Conservation (phyloP, 2,329 filamentous ascomycete genomes). For the Fusarium cyanostomum region DNA sequence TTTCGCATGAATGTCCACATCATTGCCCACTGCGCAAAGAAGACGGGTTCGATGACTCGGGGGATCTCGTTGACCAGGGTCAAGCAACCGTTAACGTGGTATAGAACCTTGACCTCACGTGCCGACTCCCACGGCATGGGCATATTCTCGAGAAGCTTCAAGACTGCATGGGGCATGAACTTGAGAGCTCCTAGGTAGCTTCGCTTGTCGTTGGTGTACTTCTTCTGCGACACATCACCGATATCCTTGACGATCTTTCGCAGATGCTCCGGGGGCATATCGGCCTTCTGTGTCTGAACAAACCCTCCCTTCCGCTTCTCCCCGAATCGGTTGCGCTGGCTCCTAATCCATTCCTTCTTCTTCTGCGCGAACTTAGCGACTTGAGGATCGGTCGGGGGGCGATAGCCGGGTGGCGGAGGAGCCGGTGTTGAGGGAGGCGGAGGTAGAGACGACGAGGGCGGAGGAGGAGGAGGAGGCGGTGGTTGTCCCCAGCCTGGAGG, state of each 20-base stretch:
- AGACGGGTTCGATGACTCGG: slow-evolving; percentile 96
- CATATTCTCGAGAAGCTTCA: slow-evolving; percentile 99
- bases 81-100: slow-evolving; percentile 97
- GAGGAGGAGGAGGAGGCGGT: slow-evolving; percentile 67
- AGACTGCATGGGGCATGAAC: slow-evolving; percentile 98
- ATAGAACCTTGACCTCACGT: slow-evolving; percentile 95
- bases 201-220: slow-evolving; percentile 98
- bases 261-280: slow-evolving; percentile 98
- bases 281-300: slow-evolving; percentile 96
- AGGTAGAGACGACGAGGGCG: slow-evolving; percentile 64
- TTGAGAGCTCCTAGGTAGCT: slow-evolving; percentile 97
- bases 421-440: slow-evolving; percentile 66
- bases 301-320: slow-evolving; percentile 98
- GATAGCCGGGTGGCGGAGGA: slow-evolving; percentile 87
- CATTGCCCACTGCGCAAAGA: slow-evolving; percentile 98
- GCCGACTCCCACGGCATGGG: slow-evolving; percentile 99
- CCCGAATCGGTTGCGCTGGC: slow-evolving; percentile 90
- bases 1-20: slow-evolving; percentile 99
- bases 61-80: slow-evolving; percentile 97
- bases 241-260: slow-evolving; percentile 99
- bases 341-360: slow-evolving; percentile 98
- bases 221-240: slow-evolving; percentile 98
- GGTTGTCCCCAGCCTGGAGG: slow-evolving; percentile 69
- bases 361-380: slow-evolving; percentile 96
- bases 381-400: slow-evolving; percentile 81